phyloP scores from a whole-genome alignment of 352 stramenopile genomes.

The Phytophthora megakarya region DNA sequence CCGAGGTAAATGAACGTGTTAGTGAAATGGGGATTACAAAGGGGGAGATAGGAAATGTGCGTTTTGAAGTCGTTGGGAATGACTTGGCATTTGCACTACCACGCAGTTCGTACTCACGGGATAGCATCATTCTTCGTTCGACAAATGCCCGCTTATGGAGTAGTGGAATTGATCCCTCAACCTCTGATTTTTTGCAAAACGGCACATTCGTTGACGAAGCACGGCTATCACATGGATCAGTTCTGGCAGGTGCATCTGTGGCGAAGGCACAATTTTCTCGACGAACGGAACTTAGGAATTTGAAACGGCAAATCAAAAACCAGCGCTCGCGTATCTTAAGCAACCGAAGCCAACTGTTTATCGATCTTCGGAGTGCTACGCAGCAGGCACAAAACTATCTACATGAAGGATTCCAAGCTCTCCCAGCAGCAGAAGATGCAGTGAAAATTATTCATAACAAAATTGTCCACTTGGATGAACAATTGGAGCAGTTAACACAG shows the following conservation, averaged over 20 bases:
- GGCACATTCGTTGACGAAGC: constrained; percentile 74
- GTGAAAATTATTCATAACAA: constrained; percentile 86
- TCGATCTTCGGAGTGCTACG: constrained; percentile 80
- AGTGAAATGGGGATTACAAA: constrained; percentile 29
- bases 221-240: constrained; percentile 43
- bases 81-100: constrained; percentile 82
- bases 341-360: constrained; percentile 81
- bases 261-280: constrained; percentile 66
- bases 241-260: constrained; percentile 43
- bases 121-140: constrained; percentile 75
- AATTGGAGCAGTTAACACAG: constrained; percentile 66
- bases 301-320: constrained; percentile 80
- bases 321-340: constrained; percentile 81
- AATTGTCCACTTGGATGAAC: constrained; percentile 75
- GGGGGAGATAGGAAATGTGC: constrained; percentile 17
- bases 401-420: constrained; percentile 78
- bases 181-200: constrained; percentile 78
- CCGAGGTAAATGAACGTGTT: constrained; percentile 18
- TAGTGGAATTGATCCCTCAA: constrained; percentile 56
- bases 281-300: constrained; percentile 70
- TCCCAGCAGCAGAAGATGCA: constrained; percentile 76
- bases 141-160: constrained; percentile 82
- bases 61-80: constrained; percentile 79
- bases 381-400: constrained; percentile 86
- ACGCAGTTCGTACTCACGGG: constrained; percentile 76